Base-by-base conservation (phyloP, 768 basidiomycete genomes). In the Lactarius hatsudake region DNA sequence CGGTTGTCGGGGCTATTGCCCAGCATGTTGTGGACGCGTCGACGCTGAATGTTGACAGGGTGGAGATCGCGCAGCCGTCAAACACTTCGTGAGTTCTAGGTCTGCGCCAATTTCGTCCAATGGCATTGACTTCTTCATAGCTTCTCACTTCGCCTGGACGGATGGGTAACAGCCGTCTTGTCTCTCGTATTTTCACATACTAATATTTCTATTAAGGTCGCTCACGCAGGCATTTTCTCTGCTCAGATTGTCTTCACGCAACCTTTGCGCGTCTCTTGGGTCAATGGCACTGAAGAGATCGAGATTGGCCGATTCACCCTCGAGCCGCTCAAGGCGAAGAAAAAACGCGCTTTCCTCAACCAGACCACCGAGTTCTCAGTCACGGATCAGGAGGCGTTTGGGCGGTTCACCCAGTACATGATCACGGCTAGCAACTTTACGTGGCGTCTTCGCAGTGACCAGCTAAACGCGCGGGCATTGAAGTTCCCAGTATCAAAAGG, bases 351-450 rank as follows among this genome's bases (percentile, higher is more conserved):
- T 0, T 78, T 76, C 3, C 81, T 91, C 73, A 84, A 90, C 74
- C 84, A 88, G 71, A 84, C 80, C 9, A 84, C 82, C 0, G 76
- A 75, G 0, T 90, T 91, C 75, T 76, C 75, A 23, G 88, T 91
- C 72, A 74, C 74, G 2, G 80, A 91, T 71, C 76, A 83, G 72
- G 75, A 74, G 36, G 84, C 84, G 13, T 91, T 91, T 71, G 84
- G 84, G 65, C 79, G 78, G 26, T 91, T 91, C 75, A 82, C 88
- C 2, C 77, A 77, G 51, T 76, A 79, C 38, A 79, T 92, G 81
- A 90, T 91, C 73, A 91, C 87, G 0, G 81, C 84, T 56, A 78
- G 78, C 56, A 85, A 81, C 65, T 91, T 91, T 71, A 89, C 85
- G 0, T 92, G 90, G 89, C 79, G 81, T 63, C 76, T 92, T 51